Conservation (phyloP, 1,284 basidiomycete genomes). For the Neonothopanus nambi region DNA sequence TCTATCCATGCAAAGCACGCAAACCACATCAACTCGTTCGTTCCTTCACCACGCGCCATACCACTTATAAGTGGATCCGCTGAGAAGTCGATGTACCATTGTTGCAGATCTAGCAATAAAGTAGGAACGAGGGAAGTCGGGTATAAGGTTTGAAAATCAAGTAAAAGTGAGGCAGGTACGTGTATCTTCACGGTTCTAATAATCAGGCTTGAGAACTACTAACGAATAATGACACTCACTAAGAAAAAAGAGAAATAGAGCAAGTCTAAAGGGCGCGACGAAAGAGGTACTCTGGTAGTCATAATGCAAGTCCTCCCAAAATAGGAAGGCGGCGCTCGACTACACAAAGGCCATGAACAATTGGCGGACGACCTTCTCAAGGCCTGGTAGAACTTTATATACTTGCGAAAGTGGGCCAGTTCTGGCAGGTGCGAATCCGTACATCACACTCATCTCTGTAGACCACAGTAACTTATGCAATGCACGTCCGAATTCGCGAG, state of each 20-base stretch:
- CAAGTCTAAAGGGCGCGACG: slow-evolving; percentile 59
- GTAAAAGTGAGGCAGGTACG: slow-evolving; percentile 54
- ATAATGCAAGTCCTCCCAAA: no score
- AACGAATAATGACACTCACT: slow-evolving; percentile 34
- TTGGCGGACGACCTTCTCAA: no score
- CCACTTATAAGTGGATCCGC: slow-evolving; percentile 67
- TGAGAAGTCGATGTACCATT: slow-evolving; percentile 50
- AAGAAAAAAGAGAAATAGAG: slow-evolving; percentile 66
- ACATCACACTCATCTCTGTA: no score
- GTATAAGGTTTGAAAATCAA: slow-evolving; percentile 74
- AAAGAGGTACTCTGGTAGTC: slow-evolving; percentile 33
- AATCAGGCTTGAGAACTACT: background rate
- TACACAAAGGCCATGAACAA: no score
- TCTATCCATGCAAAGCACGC: slow-evolving; percentile 65
- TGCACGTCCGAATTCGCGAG: no score
- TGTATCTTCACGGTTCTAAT: slow-evolving; percentile 47
- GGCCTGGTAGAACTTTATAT: no score
- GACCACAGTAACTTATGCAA: no score
- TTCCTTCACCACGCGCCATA: slow-evolving; percentile 44
- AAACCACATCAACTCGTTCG: slow-evolving; percentile 59
- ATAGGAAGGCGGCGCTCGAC: no score
- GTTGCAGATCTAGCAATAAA: slow-evolving; percentile 40
- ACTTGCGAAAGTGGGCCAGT: no score
- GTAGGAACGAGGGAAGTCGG: slow-evolving; percentile 51
- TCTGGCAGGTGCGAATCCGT: no score